These are phyloP conservation scores for Tuber microsphaerosporum DNA, from an alignment of 495 filamentous ascomycete genomes.

Conservation along the genomic window DNA sequence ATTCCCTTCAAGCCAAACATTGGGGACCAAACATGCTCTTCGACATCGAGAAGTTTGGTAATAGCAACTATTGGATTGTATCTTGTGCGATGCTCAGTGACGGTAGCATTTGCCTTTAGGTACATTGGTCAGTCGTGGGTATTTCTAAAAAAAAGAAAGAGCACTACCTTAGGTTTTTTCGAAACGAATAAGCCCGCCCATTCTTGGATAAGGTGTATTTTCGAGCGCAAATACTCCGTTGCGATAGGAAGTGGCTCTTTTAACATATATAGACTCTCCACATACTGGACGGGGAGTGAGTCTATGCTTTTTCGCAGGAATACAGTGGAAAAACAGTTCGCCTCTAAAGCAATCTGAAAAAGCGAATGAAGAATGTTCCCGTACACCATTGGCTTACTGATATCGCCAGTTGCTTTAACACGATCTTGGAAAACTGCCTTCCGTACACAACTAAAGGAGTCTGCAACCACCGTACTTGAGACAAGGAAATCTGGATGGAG, in stretches of 20 bases:
- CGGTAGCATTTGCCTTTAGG: slow-evolving; percentile 54
- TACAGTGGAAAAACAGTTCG: slow-evolving; percentile 68
- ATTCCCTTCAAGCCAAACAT: slow-evolving; percentile 96
- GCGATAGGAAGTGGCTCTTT: slow-evolving; percentile 65
- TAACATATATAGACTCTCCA: slow-evolving; percentile 81
- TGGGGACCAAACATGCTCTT: slow-evolving; percentile 96
- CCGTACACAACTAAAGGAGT: slow-evolving; percentile 81
- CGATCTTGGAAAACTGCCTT: slow-evolving; percentile 88
- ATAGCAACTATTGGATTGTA: slow-evolving; percentile 68
- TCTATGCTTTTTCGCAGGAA: slow-evolving; percentile 61
- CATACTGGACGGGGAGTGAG: slow-evolving; percentile 57
- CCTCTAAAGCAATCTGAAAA: slow-evolving; percentile 80
- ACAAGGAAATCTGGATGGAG: slow-evolving; percentile 93
- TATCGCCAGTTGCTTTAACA: slow-evolving; percentile 74
- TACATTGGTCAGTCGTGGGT: slow-evolving; percentile 41
- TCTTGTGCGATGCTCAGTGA: slow-evolving; percentile 67
- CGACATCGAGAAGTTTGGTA: slow-evolving; percentile 88
- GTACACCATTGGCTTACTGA: slow-evolving; percentile 72
- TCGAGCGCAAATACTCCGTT: slow-evolving; percentile 66
- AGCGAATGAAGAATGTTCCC: slow-evolving; percentile 88
- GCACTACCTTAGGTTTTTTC: slow-evolving; percentile 59
- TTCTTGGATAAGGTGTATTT: slow-evolving; percentile 64
- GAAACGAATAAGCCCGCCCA: slow-evolving; percentile 82
- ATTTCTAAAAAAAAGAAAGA: slow-evolving; percentile 20
- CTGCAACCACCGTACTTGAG: slow-evolving; percentile 84